Base-by-base conservation (phyloP, 2,329 filamentous ascomycete genomes). In the Phyllosticta citrichinensis region DNA sequence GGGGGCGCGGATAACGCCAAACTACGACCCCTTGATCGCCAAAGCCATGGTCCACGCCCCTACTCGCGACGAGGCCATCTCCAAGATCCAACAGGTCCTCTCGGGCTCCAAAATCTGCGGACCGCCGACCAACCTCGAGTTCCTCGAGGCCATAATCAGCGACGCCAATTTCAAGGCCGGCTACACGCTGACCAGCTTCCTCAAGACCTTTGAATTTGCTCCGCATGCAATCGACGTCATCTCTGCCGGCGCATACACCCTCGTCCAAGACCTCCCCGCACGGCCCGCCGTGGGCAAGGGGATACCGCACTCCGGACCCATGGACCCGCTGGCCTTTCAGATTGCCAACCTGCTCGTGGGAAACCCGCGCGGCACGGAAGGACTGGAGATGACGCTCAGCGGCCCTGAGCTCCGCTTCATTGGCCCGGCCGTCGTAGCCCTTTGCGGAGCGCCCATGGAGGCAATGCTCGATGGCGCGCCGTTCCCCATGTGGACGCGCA, bases 301-400 rank as follows among this genome's bases (percentile, higher is more conserved):
- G 6, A 81, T 87, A 56, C 80, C 80, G 3, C 80, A 83, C 33
- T 77, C 79, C 3, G 84, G 84, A 0, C 82, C 84, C 0, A 86
- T 86, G 83, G 84, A 86, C 66, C 75, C 78, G 0, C 67, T 86
- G n/a, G 77, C 81, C 1, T 80, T 82, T 54, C 78, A 79, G 24
- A 75, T 85, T 27, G 83, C 81, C 2, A 87, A 87, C 64, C 72
- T 80, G 20, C 74, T 87, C 1, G 83, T 82, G 0, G 83, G 83
- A 0, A 87, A 87, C 58, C 65, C 75, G 0, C 67, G 74, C 0
- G 76, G 75, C 0, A 76, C 71, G 3, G 84, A 85, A 67, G 77
- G 76, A 0, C 69, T 87, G 0, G 84, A 87, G 65, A 82, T 86
- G 25, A 86, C 84, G 0, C 65, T 86, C 17, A 79, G 76, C 14